Evolutionary conservation across 345 rosid species (phyloP).

Genomic region (Clausena lansium): DNA sequence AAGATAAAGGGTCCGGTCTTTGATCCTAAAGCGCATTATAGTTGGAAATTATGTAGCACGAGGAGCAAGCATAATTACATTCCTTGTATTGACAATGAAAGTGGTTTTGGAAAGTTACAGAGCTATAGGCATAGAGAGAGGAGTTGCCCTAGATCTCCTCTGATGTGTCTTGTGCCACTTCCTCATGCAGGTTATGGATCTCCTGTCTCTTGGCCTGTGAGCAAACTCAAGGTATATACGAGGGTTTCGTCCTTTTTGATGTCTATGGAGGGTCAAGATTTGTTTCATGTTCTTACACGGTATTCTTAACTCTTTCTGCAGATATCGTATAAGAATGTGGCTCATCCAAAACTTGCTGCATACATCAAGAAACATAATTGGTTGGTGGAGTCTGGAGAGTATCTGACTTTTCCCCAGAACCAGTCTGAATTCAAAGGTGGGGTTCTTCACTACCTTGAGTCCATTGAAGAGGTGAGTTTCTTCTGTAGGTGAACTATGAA

Average conservation of each 20-base stretch:
- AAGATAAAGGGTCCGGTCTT: constrained; percentile 83
- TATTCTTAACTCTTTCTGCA: constrained; percentile 30
- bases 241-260: not conserved
- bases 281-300: constrained; percentile 19
- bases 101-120: constrained; percentile 57
- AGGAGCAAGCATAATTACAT: constrained; percentile 94
- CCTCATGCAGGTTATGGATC: constrained; percentile 72
- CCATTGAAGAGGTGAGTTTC: constrained; percentile 80
- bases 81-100: constrained; percentile 88
- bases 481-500: not conserved
- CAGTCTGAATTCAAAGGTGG: constrained; percentile 74
- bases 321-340: constrained; percentile 80
- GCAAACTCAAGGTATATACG: constrained; percentile 64
- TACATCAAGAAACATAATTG: constrained; percentile 71
- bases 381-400: constrained; percentile 66
- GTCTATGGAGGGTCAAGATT: constrained; percentile 6
- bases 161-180: constrained; percentile 84
- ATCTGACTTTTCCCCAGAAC: constrained; percentile 72
- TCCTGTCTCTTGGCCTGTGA: constrained; percentile 81
- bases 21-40: constrained; percentile 76
- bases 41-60: constrained; percentile 80
- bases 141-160: constrained; percentile 73
- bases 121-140: constrained; percentile 81
- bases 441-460: constrained; percentile 83
- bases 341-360: constrained; percentile 85